Evolutionary conservation across 225 moss, liverwort and hornwort genomes (phyloP), one percentile per base, ranked within the genome.

Genomic region (Antitrichia curtipendula): DNA sequence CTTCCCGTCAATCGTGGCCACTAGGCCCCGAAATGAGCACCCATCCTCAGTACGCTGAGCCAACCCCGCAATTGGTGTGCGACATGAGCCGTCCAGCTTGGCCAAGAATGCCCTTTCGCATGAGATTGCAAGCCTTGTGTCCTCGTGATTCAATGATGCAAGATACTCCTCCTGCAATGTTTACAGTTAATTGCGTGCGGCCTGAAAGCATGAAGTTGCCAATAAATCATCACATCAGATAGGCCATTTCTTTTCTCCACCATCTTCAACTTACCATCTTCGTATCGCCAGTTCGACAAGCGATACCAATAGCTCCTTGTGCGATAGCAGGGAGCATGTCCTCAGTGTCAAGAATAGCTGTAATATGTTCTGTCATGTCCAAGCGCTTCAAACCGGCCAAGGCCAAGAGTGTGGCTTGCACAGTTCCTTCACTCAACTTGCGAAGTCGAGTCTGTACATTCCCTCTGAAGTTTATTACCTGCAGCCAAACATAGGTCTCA

Each of bases 251-350:
- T 25, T 52, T 82, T 57, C 85, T 84, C 38, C 81, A 77, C 28
- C 50, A 61, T 82, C 53, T 85, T 32, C 56, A 83, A 88, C 95
- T 82, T 73, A 94, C 94, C 94, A 98, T 96, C 75, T 91, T 95
- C 40, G 92, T 91, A 85, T 97, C 96, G 50, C 96, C 92, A 65
- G 94, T 89, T 89, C 98, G 90, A 88, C 98, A 98, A 77, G 96
- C 98, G 86, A 98, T 98, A 70, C 97, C 98, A 80, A 98, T 98
- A 50, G 98, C 98, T 84, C 98, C 98, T 88, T 98, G 98, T 10
- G 98, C 96, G 81, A 98, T 97, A 70, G 98, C 96, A 68, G 97
- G 98, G 34, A 98, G 93, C 98, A 97, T 98, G 84, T 98, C 98
- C 17, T 98, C 96, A 34, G 89, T 97, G 21, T 96, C 92, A 27